phyloP scores from a whole-genome alignment of 345 rosid species.

The Camelina hispida region DNA sequence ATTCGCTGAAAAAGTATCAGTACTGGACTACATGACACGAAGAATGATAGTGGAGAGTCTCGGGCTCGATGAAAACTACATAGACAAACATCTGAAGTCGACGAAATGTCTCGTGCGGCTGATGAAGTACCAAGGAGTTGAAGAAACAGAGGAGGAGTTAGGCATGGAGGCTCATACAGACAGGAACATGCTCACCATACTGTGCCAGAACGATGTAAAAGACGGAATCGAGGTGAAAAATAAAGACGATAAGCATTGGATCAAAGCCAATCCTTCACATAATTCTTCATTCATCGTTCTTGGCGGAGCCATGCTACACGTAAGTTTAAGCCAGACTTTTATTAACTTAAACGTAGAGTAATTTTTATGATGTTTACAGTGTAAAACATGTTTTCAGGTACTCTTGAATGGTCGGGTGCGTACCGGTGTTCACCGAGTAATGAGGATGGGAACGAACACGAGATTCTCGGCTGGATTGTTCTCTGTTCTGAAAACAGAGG shows the following conservation, averaged over 20 bases:
- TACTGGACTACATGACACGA: conserved; percentile 50
- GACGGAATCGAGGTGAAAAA: conserved; percentile 52
- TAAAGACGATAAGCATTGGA: conserved; percentile 47
- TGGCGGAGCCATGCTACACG: conserved; percentile 54
- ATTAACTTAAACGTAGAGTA: background rate
- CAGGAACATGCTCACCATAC: conserved; percentile 57
- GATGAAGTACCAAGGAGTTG: conserved; percentile 49
- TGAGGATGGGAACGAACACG: conserved; percentile 42
- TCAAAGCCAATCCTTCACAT: conserved; percentile 48
- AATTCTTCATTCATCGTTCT: conserved; percentile 55
- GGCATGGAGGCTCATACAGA: conserved; percentile 56
- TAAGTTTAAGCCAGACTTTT: conserved; percentile 26
- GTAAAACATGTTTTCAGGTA: conserved; percentile 37
- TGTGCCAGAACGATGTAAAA: conserved; percentile 56
- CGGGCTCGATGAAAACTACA: conserved; percentile 44
- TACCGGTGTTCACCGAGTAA: conserved; percentile 45
- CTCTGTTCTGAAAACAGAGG: conserved; percentile 27
- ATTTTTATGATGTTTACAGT: background rate
- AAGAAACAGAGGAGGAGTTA: conserved; percentile 34
- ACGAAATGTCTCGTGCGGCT: conserved; percentile 50
- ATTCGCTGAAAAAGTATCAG: conserved; percentile 37
- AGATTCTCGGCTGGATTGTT: conserved; percentile 46
- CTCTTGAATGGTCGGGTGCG: conserved; percentile 44
- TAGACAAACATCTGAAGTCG: conserved; percentile 43
- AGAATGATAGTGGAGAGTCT: conserved; percentile 65